Conservation (phyloP, 768 basidiomycete species). For the Kondoa subrosea region DNA sequence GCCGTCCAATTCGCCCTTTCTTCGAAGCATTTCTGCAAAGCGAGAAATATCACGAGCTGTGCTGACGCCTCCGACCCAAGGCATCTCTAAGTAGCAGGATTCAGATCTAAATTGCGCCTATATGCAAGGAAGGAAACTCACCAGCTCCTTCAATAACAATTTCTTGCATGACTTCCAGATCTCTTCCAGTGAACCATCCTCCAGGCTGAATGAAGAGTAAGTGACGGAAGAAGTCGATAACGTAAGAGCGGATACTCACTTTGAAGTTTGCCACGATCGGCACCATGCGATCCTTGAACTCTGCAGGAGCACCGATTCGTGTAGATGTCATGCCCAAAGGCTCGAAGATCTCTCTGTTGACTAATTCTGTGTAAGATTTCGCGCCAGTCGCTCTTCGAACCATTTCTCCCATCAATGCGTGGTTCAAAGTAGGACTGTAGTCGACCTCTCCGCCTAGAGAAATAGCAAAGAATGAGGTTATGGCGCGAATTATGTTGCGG, state of each 20-base stretch:
- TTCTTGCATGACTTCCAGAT: neutral
- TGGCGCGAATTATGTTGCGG: neutral
- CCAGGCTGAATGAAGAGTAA: too few species aligned
- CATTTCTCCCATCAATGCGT: neutral
- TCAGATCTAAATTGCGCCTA: neutral
- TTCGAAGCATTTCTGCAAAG: neutral
- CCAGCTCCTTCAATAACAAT: neutral
- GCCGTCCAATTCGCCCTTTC: neutral
- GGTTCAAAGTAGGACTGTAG: neutral
- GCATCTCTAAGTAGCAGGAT: neutral
- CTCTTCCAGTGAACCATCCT: neutral
- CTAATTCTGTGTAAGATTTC: neutral
- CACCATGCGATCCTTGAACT: neutral
- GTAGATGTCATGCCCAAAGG: neutral
- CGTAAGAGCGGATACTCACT: too few species aligned
- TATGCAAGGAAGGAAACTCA: neutral
- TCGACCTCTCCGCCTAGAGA: neutral
- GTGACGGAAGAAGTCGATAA: too few species aligned
- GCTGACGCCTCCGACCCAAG: neutral
- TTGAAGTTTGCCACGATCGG: neutral
- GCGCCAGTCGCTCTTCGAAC: neutral
- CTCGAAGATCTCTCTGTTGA: neutral
- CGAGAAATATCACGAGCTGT: neutral
- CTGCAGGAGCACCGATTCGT: neutral
- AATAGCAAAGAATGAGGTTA: neutral